Percentiles rank a stretch among this genome's conserved stretches.
These are phyloP conservation scores for Cutaneotrichosporon curvatum DNA, from an alignment of 1,284 basidiomycete genomes.

Conservation along the genomic window DNA sequence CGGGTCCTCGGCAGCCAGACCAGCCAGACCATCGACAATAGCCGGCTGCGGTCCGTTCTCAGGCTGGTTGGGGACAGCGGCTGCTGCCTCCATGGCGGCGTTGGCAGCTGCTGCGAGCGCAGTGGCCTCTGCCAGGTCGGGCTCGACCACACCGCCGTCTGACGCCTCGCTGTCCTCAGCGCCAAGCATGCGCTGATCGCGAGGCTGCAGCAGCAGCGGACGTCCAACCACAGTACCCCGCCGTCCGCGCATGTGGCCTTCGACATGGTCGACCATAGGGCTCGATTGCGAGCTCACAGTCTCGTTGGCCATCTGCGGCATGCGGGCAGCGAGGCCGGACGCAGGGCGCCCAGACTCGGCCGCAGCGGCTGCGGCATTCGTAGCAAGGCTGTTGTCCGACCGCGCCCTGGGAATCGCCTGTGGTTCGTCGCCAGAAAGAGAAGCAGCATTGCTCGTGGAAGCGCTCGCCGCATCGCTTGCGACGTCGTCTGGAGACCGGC, in stretches of 20 bases:
- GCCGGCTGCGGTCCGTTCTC: slow-evolving; percentile 27
- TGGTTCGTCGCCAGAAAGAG: slow-evolving; percentile 27
- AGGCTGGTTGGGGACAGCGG: slow-evolving; percentile 22
- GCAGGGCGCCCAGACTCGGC: slow-evolving; percentile 14
- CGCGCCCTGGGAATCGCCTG: slow-evolving; percentile 29
- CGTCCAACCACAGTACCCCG: slow-evolving; percentile 39
- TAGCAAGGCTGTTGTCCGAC: slow-evolving; percentile 32
- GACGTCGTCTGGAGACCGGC: slow-evolving; percentile 17
- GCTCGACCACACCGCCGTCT: slow-evolving; percentile 28
- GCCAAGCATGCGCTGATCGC: slow-evolving; percentile 17
- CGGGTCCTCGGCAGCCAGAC: slow-evolving; percentile 27
- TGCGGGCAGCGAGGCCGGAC: slow-evolving; percentile 21
- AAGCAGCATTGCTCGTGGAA: slow-evolving; percentile 27
- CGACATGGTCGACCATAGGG: slow-evolving; percentile 27
- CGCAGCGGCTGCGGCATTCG: slow-evolving; percentile 11
- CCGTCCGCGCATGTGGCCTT: slow-evolving; percentile 17
- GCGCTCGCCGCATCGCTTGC: slow-evolving; percentile 22
- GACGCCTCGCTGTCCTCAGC: slow-evolving; percentile 34
- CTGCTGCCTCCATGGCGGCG: slow-evolving; percentile 17
- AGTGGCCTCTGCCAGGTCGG: slow-evolving; percentile 34
- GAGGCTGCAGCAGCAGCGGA: slow-evolving; percentile 27
- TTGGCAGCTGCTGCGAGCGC: slow-evolving; percentile 31
- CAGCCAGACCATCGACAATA: slow-evolving; percentile 23
- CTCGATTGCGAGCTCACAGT: slow-evolving; percentile 38
- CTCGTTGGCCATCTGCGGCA: slow-evolving; percentile 31